Evolutionary conservation across 192 early-diverging fungal genomes (phyloP).

Genomic region (Coemansia furcata): DNA sequence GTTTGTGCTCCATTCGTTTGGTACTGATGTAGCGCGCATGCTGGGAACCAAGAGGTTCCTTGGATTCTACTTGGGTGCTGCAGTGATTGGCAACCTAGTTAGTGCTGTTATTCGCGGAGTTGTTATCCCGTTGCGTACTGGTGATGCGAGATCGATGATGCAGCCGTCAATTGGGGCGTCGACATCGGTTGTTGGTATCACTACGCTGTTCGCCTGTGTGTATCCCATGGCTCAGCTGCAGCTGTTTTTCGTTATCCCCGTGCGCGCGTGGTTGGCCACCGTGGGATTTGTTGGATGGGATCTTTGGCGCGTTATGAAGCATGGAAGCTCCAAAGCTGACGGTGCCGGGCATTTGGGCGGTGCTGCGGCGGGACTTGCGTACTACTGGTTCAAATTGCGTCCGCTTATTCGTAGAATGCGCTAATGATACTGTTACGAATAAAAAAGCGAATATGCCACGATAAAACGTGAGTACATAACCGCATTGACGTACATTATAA

Average conservation of each 20-base stretch:
- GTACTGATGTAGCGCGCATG: slow-evolving; percentile 22
- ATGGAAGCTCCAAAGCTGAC: slow-evolving; percentile 22
- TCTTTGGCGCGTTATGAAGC: slow-evolving; percentile 20
- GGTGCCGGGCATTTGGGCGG: slow-evolving; percentile 56
- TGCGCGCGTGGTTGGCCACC: slow-evolving; percentile 41
- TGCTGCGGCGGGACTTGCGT: slow-evolving; percentile 39
- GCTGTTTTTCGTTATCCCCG: slow-evolving; percentile 45
- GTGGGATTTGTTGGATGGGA: slow-evolving; percentile 47
- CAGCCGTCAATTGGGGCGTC: slow-evolving; percentile 49
- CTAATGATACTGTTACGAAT: background rate
- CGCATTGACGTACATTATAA: no score
- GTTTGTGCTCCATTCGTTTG: slow-evolving; percentile 52
- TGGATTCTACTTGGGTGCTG: slow-evolving; percentile 39
- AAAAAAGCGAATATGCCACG: background rate
- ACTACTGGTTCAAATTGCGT: slow-evolving; percentile 53
- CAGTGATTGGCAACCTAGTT: slow-evolving; percentile 24
- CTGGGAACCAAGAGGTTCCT: slow-evolving; percentile 31
- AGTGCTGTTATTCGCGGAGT: slow-evolving; percentile 35
- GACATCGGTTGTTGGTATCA: slow-evolving; percentile 37
- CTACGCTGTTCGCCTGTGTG: slow-evolving; percentile 49
- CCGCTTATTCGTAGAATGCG: slow-evolving; percentile 42
- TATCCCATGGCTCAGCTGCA: slow-evolving; percentile 33
- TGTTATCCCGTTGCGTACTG: slow-evolving; percentile 7
- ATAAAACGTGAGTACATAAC: no score
- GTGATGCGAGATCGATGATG: slow-evolving; percentile 1